Conservation (phyloP, 176 grass and related monocot species). For the Zoysia japonica region DNA sequence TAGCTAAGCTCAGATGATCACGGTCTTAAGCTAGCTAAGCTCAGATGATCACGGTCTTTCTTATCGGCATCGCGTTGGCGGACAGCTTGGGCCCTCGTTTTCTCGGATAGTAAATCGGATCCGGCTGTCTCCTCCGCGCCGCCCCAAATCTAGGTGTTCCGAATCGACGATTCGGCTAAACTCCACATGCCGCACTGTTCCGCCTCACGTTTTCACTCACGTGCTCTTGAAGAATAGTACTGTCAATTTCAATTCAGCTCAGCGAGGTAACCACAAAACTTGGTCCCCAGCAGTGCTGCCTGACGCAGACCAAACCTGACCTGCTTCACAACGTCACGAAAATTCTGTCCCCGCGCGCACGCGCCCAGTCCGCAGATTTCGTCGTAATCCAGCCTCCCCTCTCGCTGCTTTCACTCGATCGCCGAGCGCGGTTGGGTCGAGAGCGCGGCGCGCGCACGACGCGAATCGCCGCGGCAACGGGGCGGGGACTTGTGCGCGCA, state of each 20-base stretch:
- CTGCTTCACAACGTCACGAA: not conserved
- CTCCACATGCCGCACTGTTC: not conserved
- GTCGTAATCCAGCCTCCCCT: too few relatives aligned
- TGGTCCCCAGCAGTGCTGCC: too few relatives aligned
- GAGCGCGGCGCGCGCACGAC: not conserved
- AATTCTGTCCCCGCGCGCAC: too few relatives aligned
- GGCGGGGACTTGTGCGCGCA: too few relatives aligned
- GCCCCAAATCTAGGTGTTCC: not conserved
- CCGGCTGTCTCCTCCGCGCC: slow-evolving; percentile 11
- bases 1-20: not conserved
- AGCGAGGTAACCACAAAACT: too few relatives aligned
- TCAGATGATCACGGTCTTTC: not conserved
- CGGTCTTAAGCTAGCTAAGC: not conserved
- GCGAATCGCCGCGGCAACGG: not conserved
- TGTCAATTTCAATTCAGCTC: too few relatives aligned
- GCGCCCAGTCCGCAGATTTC: too few relatives aligned
- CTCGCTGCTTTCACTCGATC: too few relatives aligned
- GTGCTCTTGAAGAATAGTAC: not conserved
- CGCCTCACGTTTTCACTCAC: not conserved
- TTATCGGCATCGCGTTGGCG: not conserved
- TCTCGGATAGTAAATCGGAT: not conserved
- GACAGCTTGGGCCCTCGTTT: not conserved
- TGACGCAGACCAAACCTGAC: not conserved
- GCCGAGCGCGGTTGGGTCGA: too few relatives aligned
- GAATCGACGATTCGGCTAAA: not conserved